These are phyloP conservation scores for Penicillium mononematosum DNA, from an alignment of 495 filamentous ascomycete genomes.

Conservation along the genomic window DNA sequence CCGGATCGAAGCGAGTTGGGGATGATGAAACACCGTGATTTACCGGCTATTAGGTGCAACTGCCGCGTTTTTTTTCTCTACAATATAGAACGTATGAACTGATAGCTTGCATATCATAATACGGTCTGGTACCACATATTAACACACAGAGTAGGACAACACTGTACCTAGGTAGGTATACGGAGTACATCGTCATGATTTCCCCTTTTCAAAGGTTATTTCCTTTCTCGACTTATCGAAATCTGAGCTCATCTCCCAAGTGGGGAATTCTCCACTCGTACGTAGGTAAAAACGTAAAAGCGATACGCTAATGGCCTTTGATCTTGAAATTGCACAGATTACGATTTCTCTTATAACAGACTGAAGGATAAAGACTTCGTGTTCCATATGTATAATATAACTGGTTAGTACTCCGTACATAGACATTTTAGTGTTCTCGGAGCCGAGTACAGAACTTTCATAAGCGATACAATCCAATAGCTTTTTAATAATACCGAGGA, in stretches of 20 bases:
- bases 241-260: background rate
- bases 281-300: background rate
- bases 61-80: too few species aligned
- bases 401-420: background rate
- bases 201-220: background rate
- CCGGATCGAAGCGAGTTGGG: background rate
- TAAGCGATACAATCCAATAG: background rate
- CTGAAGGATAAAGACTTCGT: background rate
- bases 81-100: background rate
- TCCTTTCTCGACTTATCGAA: background rate
- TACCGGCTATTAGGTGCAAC: background rate
- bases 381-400: background rate
- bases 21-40: background rate
- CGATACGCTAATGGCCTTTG: background rate
- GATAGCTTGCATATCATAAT: background rate
- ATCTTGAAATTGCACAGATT: background rate
- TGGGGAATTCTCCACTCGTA: constrained; percentile 2
- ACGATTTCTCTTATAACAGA: background rate
- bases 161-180: background rate
- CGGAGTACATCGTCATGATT: too few species aligned
- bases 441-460: background rate
- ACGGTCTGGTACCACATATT: background rate
- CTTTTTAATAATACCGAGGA: background rate
- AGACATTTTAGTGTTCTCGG: background rate
- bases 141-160: background rate